Evolutionary conservation across 352 stramenopile species (phyloP).

Genomic region (Globisporangium paroecandrum): DNA sequence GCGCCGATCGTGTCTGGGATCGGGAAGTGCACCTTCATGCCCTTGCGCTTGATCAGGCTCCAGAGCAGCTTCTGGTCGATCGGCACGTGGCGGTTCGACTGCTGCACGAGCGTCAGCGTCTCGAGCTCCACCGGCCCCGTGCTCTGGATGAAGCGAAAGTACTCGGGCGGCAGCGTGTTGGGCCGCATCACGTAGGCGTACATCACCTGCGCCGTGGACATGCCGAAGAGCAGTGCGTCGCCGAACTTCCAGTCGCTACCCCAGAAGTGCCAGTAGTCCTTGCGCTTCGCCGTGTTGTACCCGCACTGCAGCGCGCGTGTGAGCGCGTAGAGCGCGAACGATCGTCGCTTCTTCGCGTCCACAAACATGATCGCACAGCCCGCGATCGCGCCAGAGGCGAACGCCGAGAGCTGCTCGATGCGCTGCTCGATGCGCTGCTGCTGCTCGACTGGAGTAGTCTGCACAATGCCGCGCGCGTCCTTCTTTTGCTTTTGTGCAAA

Average conservation of each 20-base stretch:
- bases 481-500: constrained; percentile 6
- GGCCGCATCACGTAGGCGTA: constrained; percentile 85
- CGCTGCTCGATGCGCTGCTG: constrained; percentile 35
- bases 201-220: constrained; percentile 82
- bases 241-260: constrained; percentile 80
- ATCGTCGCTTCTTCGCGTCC: constrained; percentile 62
- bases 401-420: constrained; percentile 44
- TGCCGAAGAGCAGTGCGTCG: constrained; percentile 71
- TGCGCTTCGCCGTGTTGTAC: constrained; percentile 83
- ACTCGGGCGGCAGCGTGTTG: constrained; percentile 61
- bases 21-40: constrained; percentile 27
- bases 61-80: constrained; percentile 40
- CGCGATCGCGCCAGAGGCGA: constrained; percentile 59
- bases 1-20: constrained; percentile 23
- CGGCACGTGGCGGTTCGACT: constrained; percentile 44
- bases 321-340: constrained; percentile 78
- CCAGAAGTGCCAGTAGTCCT: constrained; percentile 86
- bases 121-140: constrained; percentile 64
- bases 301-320: constrained; percentile 77
- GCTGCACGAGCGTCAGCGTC: constrained; percentile 63
- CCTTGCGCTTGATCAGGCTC: constrained; percentile 41
- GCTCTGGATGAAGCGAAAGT: constrained; percentile 81
- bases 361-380: constrained; percentile 63
- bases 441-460: constrained; percentile 11
- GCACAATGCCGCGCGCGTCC: neutral